Percentiles rank a stretch among this genome's conserved stretches.
These are phyloP conservation scores for Chlorophyllum brunneum DNA, from an alignment of 768 basidiomycete genomes.

Conservation along the genomic window DNA sequence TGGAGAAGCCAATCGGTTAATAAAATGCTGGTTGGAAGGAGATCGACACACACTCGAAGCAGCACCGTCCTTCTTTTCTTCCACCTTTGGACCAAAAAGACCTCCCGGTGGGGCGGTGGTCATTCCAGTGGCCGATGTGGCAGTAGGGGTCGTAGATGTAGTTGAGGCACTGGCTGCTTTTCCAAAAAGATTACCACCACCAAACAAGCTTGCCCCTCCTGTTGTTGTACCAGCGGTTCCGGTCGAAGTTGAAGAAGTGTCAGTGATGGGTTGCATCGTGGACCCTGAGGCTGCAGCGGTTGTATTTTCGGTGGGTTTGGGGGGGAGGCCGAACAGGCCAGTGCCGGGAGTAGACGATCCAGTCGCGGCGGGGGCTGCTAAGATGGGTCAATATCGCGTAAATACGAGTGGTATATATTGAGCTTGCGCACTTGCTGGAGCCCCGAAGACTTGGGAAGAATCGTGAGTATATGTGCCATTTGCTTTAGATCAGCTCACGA, in stretches of 20 bases:
- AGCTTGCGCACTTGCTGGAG: too few relatives aligned
- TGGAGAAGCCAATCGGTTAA: background rate
- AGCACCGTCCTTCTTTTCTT: conserved; percentile 40
- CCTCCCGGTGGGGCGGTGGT: conserved; percentile 19
- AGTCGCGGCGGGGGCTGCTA: conserved; percentile 4
- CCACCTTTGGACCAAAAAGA: conserved; percentile 30
- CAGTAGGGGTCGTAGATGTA: conserved; percentile 6
- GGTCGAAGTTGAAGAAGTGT: background rate
- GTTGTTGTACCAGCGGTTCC: conserved; percentile 3
- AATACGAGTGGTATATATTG: background rate
- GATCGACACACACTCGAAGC: conserved; percentile 7
- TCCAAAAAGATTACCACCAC: conserved; percentile 19
- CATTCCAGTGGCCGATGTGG: background rate
- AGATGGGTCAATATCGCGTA: background rate
- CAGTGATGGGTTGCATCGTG: conserved; percentile 6
- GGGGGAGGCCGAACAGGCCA: background rate
- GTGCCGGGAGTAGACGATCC: background rate
- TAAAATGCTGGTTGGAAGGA: background rate
- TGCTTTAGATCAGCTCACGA: background rate
- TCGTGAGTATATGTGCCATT: background rate
- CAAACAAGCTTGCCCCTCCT: conserved; percentile 3
- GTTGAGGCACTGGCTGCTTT: conserved; percentile 8
- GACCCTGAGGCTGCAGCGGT: conserved; percentile 12
- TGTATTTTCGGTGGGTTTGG: background rate
- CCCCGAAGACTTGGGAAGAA: conserved; percentile 13